Evolutionary conservation across 768 basidiomycete species (phyloP).

Genomic region (Melanogaster broomeanus): DNA sequence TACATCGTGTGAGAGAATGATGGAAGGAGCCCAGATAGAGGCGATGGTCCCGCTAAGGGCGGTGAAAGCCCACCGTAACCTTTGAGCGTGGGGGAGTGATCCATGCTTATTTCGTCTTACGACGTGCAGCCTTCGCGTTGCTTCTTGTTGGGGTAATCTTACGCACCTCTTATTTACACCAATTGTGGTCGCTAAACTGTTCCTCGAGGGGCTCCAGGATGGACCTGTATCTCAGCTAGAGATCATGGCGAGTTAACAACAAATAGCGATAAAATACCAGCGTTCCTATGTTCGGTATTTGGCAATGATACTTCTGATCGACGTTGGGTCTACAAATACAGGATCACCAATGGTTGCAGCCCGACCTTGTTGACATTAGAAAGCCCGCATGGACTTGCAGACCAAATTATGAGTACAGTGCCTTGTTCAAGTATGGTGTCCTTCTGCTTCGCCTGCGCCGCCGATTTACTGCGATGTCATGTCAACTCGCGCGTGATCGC

Average conservation of each 20-base stretch:
- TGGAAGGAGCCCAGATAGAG: too few species aligned
- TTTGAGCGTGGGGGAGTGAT: too few species aligned
- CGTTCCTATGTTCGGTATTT: neutral
- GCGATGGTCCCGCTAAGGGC: too few species aligned
- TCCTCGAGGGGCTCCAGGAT: neutral
- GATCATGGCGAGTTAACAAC: neutral
- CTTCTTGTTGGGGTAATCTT: too few species aligned
- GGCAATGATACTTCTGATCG: neutral
- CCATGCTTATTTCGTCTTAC: too few species aligned
- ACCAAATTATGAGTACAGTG: too few species aligned
- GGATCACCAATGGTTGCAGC: neutral
- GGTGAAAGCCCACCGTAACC: too few species aligned
- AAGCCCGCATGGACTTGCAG: neutral
- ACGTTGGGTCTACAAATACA: neutral
- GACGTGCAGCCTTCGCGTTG: too few species aligned
- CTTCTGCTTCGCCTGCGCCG: neutral
- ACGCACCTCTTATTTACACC: too few species aligned
- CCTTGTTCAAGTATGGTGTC: neutral
- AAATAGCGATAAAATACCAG: neutral
- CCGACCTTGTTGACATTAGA: neutral
- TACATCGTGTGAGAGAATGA: too few species aligned
- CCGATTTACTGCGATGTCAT: neutral
- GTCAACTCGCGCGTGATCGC: slow-evolving; percentile 7
- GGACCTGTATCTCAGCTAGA: neutral
- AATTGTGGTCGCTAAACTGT: too few species aligned